phyloP scores from a whole-genome alignment of 305 asterid genomes.

The Rubia balearica region DNA sequence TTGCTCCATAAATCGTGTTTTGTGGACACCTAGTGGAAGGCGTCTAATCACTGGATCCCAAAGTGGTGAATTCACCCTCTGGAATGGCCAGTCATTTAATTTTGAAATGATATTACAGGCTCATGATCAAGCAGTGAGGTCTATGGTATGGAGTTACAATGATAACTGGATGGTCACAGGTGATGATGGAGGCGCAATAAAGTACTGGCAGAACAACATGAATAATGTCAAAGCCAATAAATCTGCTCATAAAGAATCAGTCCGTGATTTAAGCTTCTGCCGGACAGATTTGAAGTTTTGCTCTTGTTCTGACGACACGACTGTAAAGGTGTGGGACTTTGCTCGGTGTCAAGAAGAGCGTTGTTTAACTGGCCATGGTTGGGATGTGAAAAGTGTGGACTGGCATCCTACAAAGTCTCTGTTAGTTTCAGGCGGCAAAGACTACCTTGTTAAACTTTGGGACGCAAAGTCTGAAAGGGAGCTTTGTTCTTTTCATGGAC shows the following conservation, averaged over 20 bases:
- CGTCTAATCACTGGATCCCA: conserved; percentile 98
- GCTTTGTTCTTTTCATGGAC: conserved; percentile 95
- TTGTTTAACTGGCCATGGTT: conserved; percentile 97
- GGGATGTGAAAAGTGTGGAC: conserved; percentile 99
- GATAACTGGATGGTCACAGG: conserved; percentile 99
- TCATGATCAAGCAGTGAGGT: conserved; percentile 96
- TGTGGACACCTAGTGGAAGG: conserved; percentile 99
- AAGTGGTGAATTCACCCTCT: conserved; percentile 96
- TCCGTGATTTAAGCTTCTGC: conserved; percentile 96
- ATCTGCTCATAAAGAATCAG: conserved; percentile 96
- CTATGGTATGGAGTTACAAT: conserved; percentile 98
- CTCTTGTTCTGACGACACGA: conserved; percentile 98
- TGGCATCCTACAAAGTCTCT: conserved; percentile 99
- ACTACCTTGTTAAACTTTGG: conserved; percentile 97
- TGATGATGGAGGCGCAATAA: conserved; percentile 95
- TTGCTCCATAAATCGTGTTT: conserved; percentile 83
- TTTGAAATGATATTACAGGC: conserved; percentile 99
- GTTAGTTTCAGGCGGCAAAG: conserved; percentile 98
- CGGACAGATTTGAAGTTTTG: conserved; percentile 97
- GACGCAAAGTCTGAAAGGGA: conserved; percentile 95
- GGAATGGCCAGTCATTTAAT: conserved; percentile 98
- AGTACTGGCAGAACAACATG: conserved; percentile 99
- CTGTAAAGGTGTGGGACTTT: conserved; percentile 98
- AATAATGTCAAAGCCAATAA: conserved; percentile 96
- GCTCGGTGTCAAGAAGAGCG: conserved; percentile 98